Conservation (phyloP, 768 basidiomycete species). For the Lactifluus echinatus region DNA sequence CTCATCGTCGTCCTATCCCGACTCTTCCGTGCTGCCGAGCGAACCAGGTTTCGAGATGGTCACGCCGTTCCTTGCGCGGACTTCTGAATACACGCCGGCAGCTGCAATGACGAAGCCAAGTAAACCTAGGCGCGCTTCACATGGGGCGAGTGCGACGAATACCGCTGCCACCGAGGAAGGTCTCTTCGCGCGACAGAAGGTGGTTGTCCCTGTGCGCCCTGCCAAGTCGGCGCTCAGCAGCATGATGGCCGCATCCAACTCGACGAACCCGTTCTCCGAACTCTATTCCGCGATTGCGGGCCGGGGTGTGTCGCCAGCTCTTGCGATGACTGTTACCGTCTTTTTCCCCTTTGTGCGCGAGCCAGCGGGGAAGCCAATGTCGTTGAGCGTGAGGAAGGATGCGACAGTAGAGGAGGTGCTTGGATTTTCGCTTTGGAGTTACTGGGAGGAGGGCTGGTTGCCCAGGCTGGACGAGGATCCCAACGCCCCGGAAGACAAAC, state of each 20-base stretch:
- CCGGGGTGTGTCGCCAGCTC: constrained; percentile 48
- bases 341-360: constrained; percentile 77
- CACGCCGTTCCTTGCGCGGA: constrained; percentile 31
- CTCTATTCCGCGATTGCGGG: constrained; percentile 82
- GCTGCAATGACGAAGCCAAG: not conserved
- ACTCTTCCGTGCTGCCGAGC: constrained; percentile 24
- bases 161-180: constrained; percentile 18
- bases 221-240: constrained; percentile 60
- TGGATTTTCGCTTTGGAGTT: constrained; percentile 86
- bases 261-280: constrained; percentile 80
- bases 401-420: constrained; percentile 94
- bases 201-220: constrained; percentile 33
- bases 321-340: constrained; percentile 57
- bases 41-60: constrained; percentile 50
- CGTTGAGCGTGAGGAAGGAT: constrained; percentile 73
- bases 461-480: constrained; percentile 68
- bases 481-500: constrained; percentile 48
- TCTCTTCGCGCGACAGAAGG: constrained; percentile 44
- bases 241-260: constrained; percentile 57
- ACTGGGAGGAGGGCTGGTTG: constrained; percentile 81
- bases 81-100: constrained; percentile 3
- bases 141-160: constrained; percentile 9
- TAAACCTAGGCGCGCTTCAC: constrained; percentile 18
- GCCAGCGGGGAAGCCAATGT: constrained; percentile 54
- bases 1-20: constrained; percentile 20